phyloP scores from a whole-genome alignment of 441 rosid genomes.

The Euphorbia schlechtendalii region DNA sequence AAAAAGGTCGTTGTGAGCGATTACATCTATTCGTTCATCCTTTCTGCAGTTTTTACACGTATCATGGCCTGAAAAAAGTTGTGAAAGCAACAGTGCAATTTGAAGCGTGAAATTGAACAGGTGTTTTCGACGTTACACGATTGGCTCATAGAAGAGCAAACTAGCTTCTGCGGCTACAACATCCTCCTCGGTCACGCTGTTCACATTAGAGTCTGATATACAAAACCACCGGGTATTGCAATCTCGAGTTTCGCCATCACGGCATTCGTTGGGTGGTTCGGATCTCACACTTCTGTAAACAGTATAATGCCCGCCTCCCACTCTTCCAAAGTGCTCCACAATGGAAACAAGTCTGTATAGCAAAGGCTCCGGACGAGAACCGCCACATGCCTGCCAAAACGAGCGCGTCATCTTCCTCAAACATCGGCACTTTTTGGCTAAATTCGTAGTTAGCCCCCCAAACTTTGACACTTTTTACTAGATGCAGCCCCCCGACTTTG shows the following conservation, averaged over 20 bases:
- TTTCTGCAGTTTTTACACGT: too few species aligned
- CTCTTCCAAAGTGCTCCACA: slow-evolving; percentile 77
- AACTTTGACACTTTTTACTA: too few species aligned
- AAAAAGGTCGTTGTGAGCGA: too few species aligned
- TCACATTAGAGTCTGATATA: slow-evolving; percentile 71
- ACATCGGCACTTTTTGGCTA: too few species aligned
- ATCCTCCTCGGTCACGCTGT: slow-evolving; percentile 47
- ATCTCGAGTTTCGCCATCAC: slow-evolving; percentile 18
- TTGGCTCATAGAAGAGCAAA: slow-evolving; percentile 78
- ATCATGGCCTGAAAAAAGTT: too few species aligned
- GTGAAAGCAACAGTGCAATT: too few species aligned
- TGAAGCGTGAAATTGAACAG: too few species aligned
- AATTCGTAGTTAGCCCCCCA: too few species aligned
- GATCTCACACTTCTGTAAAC: slow-evolving; percentile 55
- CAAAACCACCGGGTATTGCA: slow-evolving; percentile 50
- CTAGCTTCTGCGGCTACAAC: slow-evolving; percentile 80
- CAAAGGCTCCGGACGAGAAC: slow-evolving; percentile 18
- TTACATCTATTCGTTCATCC: too few species aligned
- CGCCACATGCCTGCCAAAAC: slow-evolving; percentile 22
- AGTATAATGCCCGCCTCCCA: slow-evolving; percentile 81
- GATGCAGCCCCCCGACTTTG: too few species aligned
- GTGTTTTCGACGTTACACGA: slow-evolving; percentile 21
- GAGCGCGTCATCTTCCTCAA: neutral
- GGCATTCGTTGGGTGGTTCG: slow-evolving; percentile 14
- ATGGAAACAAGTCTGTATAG: slow-evolving; percentile 61